Base-by-base conservation (phyloP, 148 eudicot genomes). In the Pharnaceum exiguum region DNA sequence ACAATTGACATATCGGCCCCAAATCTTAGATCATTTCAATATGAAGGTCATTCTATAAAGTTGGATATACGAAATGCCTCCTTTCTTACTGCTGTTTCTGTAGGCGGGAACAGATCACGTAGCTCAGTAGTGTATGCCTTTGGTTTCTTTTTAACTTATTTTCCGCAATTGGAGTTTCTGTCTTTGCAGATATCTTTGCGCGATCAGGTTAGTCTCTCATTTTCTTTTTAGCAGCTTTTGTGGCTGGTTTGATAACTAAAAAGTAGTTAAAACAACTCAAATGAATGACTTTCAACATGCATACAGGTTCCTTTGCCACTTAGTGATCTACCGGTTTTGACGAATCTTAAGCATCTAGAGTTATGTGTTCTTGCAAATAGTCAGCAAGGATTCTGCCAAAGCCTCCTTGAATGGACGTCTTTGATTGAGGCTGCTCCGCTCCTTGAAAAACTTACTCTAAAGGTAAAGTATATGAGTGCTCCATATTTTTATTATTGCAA, bases 301-400 rank as follows among this genome's bases (percentile, higher is more conserved):
- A 39, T 44, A 23, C 47, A 56, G 60, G 12, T 13, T 18, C 24
- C 25, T 23, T 1, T 25, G 29, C 10, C n/a, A 23, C 24, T 56
- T 15, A 15, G 24, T 56, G 26, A 56, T 56, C 32, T 22, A 37
- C 19, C 46, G 24, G 47, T 31, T 25, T 21, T 56, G 60, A 30
- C 60, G 40, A 56, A 56, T 28, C 60, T 56, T 39, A 28, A 26
- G 40, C 47, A 56, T 56, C 33, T 56, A 23, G 60, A 38, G 16
- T 4, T 56, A 5, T 29, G 24, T 23, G 46, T 56, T 16, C 1
- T 39, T 13, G 60, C 30, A 7, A 0, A 1, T 25, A 0, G 3
- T 13, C 5, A 15, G 1, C 16, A 15, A 15, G n/a, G n/a, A n/a
- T n/a, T n/a, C n/a, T n/a, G n/a, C n/a, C n/a, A n/a, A n/a, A 56